These are phyloP conservation scores for Sphenostylis stenocarpa DNA, from an alignment of 306 rosid genomes.

Conservation along the genomic window DNA sequence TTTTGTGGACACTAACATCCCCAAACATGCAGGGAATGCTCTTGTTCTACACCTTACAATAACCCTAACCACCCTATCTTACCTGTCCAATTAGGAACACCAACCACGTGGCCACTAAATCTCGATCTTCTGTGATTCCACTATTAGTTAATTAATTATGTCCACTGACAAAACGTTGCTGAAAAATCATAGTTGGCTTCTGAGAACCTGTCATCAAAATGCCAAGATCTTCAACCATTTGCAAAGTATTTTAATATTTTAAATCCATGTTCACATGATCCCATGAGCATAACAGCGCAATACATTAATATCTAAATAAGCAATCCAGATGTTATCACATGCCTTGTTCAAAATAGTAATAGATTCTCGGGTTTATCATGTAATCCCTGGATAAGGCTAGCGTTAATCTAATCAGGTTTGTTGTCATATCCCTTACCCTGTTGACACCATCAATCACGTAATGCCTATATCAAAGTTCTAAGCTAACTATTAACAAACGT, in stretches of 20 bases:
- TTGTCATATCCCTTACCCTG: not conserved
- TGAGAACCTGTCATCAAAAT: slow-evolving; percentile 44
- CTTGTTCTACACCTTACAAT: not conserved
- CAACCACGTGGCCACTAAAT: slow-evolving; percentile 63
- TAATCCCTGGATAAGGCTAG: slow-evolving; percentile 19
- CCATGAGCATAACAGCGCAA: slow-evolving; percentile 42
- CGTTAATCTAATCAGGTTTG: not conserved
- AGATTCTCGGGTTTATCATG: slow-evolving; percentile 18
- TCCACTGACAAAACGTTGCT: slow-evolving; percentile 30
- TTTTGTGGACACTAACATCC: slow-evolving; percentile 21
- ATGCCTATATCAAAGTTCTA: not conserved
- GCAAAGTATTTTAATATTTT: slow-evolving; percentile 11
- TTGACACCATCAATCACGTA: not conserved
- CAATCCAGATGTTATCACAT: slow-evolving; percentile 46
- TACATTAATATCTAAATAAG: slow-evolving; percentile 29
- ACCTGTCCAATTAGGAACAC: slow-evolving; percentile 34
- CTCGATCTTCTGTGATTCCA: slow-evolving; percentile 27
- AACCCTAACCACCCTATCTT: slow-evolving; percentile 37
- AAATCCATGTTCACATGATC: slow-evolving; percentile 49
- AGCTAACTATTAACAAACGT: not conserved
- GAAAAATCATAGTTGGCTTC: slow-evolving; percentile 41
- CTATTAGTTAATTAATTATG: slow-evolving; percentile 31
- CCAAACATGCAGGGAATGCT: slow-evolving; percentile 40
- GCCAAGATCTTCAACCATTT: slow-evolving; percentile 45
- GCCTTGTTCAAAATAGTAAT: slow-evolving; percentile 31